Evolutionary conservation across 2,329 filamentous ascomycete genomes (phyloP), one percentile per base, ranked within the genome.

Genomic region (Conoideocrella luteorostrata): DNA sequence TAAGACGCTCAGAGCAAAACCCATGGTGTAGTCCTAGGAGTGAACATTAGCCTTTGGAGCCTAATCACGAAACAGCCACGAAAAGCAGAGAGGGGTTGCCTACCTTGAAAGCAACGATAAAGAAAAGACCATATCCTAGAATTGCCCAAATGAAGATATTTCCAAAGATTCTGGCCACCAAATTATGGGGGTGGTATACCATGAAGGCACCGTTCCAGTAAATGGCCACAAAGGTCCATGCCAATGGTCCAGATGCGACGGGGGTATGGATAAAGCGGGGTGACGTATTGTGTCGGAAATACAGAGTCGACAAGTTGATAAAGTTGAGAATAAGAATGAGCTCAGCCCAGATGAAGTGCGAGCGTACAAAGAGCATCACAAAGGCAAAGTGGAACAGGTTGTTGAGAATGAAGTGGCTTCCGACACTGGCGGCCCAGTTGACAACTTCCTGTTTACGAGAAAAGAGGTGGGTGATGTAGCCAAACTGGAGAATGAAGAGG

Each of bases 101-200:
- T 51, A 78, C 88, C 72, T 86, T 88, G 68, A 84, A 88, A 13
- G 74, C 67, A 3, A 78, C 62, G 42, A 95, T 74, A 69, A 90
- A 91, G 62, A 89, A 87, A 29, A 79, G 57, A 7, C 89, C 89
- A 56, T 89, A 86, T 2, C 76, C 79, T 32, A 91, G 69, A 50
- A 91, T 82, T 21, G 82, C 80, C 89, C 89, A 95, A 57, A 95
- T 86, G 54, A 89, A 88, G 52, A 95, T 71, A 59, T 95, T 95
- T 41, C 86, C 88, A 20, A 93, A 77, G 52, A 95, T 82, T 38
- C 87, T 73, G n/a, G 86, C 83, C 2, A 83, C 72, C 4, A 88
- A 63, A 46, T 70, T 76, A 45, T 82, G 68, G 7, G 80, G 75
- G 58, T 87, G 72, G n/a, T 70, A 70, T n/a, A 91, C 78, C 60